A percentile compares a stretch with the other conserved stretches of the same genome.
Evolutionary conservation across 1,284 basidiomycete genomes (phyloP).

Genomic region (Trichosporon inkin): DNA sequence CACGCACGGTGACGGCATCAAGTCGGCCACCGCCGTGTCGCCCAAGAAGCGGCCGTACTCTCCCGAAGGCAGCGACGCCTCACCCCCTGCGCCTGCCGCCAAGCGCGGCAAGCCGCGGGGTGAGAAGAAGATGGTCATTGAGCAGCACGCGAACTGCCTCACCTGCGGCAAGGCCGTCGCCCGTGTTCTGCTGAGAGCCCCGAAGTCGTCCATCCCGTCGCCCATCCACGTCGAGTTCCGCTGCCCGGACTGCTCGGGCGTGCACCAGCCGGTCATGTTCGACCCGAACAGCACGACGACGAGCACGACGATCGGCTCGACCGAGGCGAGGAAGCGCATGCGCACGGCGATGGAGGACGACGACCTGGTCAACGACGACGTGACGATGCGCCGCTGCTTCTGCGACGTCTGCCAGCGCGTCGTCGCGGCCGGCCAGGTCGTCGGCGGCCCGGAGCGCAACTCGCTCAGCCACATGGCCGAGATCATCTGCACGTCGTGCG

Average conservation of each 20-base stretch:
- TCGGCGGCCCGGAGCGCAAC: slow-evolving; percentile 34
- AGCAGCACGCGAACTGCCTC: slow-evolving; percentile 30
- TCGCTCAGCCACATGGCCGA: slow-evolving; percentile 35
- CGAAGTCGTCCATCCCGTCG: slow-evolving; percentile 37
- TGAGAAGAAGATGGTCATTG: slow-evolving; percentile 44
- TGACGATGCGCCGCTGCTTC: slow-evolving; percentile 24
- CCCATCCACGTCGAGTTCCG: slow-evolving; percentile 29
- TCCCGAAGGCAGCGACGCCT: slow-evolving; percentile 19
- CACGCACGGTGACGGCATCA: neutral
- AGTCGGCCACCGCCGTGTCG: slow-evolving; percentile 13
- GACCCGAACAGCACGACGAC: slow-evolving; percentile 22
- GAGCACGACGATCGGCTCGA: slow-evolving; percentile 27
- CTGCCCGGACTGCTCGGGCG: slow-evolving; percentile 34
- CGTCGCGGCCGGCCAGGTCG: slow-evolving; percentile 35
- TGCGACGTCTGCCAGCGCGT: slow-evolving; percentile 49
- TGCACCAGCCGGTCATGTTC: slow-evolving; percentile 27
- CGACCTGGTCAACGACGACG: slow-evolving; percentile 26
- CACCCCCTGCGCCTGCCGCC: slow-evolving; percentile 21
- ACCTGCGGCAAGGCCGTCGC: slow-evolving; percentile 32
- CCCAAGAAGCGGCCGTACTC: slow-evolving; percentile 25
- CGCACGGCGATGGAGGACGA: slow-evolving; percentile 42
- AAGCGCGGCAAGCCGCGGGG: slow-evolving; percentile 32
- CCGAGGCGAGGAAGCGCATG: slow-evolving; percentile 45
- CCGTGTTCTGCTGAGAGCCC: slow-evolving; percentile 41
- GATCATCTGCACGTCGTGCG: slow-evolving; percentile 41